Conservation (phyloP, 1,284 basidiomycete species). For the Melanopsichium pennsylvanicum region DNA sequence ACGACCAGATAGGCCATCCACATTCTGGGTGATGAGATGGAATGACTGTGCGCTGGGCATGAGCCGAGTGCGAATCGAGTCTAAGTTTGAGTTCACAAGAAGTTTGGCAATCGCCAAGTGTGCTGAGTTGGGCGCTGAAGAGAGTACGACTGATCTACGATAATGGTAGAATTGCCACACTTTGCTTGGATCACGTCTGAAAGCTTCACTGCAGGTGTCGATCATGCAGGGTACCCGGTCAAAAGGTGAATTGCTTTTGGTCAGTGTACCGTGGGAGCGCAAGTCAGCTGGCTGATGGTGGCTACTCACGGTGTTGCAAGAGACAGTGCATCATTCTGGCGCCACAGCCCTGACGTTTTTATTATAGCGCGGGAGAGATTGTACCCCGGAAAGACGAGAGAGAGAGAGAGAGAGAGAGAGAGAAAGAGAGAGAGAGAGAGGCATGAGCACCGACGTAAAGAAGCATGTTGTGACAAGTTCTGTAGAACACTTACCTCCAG, state of each 20-base stretch:
- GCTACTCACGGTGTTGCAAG: slow-evolving; percentile 70
- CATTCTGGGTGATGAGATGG: slow-evolving; percentile 74
- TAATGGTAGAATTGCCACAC: slow-evolving; percentile 77
- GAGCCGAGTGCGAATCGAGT: not conserved
- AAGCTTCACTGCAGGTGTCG: slow-evolving; percentile 67
- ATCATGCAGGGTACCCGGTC: not conserved
- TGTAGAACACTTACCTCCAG: slow-evolving; percentile 69
- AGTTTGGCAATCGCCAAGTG: slow-evolving; percentile 71
- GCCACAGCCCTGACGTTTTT: slow-evolving; percentile 73
- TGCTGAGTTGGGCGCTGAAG: slow-evolving; percentile 72
- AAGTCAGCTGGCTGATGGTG: no score
- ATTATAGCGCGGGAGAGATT: no score
- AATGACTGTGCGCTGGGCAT: slow-evolving; percentile 53
- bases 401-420: no score
- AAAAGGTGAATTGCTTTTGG: no score
- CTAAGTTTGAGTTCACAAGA: slow-evolving; percentile 54
- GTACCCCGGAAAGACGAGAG: no score
- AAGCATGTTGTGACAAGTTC: no score
- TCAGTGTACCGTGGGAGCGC: no score
- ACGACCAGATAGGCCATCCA: slow-evolving; percentile 72
- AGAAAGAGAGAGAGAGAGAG: no score
- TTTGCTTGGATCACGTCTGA: slow-evolving; percentile 70
- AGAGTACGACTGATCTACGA: slow-evolving; percentile 69
- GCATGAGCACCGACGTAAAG: no score
- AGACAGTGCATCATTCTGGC: slow-evolving; percentile 71